Evolutionary conservation across 352 stramenopile genomes (phyloP).

Genomic region (Elongisporangium anandrum): DNA sequence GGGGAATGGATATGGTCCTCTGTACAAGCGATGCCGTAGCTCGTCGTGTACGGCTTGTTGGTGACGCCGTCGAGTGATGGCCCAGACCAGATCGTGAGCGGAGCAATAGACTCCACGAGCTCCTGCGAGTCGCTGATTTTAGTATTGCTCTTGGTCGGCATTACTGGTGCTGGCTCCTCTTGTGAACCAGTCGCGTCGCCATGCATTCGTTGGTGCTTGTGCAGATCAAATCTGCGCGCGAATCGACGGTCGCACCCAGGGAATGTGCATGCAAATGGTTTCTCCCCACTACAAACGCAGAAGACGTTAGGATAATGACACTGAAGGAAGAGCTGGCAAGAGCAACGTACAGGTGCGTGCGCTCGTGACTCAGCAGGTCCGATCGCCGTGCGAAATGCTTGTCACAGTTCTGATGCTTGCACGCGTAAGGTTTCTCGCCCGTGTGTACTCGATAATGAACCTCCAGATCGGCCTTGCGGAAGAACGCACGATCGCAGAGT

Average conservation of each 20-base stretch:
- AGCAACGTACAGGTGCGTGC: constrained; percentile 47
- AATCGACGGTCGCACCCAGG: constrained; percentile 47
- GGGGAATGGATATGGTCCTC: constrained; percentile 55
- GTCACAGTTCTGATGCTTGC: constrained; percentile 42
- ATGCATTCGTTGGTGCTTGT: constrained; percentile 68
- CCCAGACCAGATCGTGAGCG: not conserved
- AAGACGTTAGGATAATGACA: not conserved
- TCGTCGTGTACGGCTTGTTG: constrained; percentile 3
- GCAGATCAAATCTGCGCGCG: constrained; percentile 58
- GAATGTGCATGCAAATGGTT: constrained; percentile 51
- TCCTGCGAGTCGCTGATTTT: constrained; percentile 1
- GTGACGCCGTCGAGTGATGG: not conserved
- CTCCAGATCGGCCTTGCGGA: constrained; percentile 74
- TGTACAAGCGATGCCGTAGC: constrained; percentile 51
- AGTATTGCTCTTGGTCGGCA: constrained; percentile 23
- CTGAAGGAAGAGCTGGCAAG: not conserved
- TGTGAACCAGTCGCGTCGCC: constrained; percentile 14
- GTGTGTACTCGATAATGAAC: constrained; percentile 73
- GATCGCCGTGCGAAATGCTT: constrained; percentile 69
- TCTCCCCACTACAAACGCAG: constrained; percentile 33
- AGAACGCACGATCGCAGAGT: constrained; percentile 53
- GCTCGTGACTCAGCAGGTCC: constrained; percentile 71
- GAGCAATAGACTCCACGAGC: not conserved
- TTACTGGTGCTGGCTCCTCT: constrained; percentile 18
- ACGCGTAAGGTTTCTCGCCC: constrained; percentile 71